These are phyloP conservation scores for Bassia scoparia DNA, from an alignment of 148 eudicot genomes.

Conservation along the genomic window DNA sequence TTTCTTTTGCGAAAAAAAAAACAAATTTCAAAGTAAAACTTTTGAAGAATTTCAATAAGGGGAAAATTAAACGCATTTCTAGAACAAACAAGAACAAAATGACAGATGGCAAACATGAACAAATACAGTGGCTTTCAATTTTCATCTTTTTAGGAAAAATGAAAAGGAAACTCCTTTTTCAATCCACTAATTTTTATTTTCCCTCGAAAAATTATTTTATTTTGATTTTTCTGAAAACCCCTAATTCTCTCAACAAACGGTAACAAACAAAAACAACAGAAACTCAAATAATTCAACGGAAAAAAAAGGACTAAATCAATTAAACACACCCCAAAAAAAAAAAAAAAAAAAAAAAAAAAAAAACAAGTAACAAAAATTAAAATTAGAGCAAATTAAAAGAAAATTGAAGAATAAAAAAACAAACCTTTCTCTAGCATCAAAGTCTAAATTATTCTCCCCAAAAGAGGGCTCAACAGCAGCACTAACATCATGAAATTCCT, in stretches of 20 bases:
- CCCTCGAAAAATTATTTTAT: not conserved
- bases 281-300: not conserved
- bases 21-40: not conserved
- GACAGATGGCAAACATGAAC: constrained; percentile 29
- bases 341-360: not conserved
- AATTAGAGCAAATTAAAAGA: not conserved
- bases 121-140: constrained; percentile 23
- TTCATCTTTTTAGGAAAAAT: constrained; percentile 21
- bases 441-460: constrained; percentile 70
- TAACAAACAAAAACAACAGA: not conserved
- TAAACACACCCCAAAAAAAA: not conserved
- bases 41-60: constrained; percentile 25
- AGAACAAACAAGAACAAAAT: constrained; percentile 12
- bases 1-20: not conserved
- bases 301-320: not conserved
- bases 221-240: not conserved
- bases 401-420: not conserved
- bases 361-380: constrained; percentile 2
- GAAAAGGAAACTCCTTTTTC: constrained; percentile 7
- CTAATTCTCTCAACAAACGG: constrained; percentile 14
- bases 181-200: constrained; percentile 37
- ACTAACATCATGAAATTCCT: constrained; percentile 23
- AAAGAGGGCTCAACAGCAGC: constrained; percentile 43
- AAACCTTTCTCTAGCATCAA: constrained; percentile 60
- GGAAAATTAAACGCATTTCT: constrained; percentile 9